Percentiles rank a stretch among this genome's conserved stretches.
phyloP scores from a whole-genome alignment of 129 eudicot species.

The Saposhnikovia divaricata region DNA sequence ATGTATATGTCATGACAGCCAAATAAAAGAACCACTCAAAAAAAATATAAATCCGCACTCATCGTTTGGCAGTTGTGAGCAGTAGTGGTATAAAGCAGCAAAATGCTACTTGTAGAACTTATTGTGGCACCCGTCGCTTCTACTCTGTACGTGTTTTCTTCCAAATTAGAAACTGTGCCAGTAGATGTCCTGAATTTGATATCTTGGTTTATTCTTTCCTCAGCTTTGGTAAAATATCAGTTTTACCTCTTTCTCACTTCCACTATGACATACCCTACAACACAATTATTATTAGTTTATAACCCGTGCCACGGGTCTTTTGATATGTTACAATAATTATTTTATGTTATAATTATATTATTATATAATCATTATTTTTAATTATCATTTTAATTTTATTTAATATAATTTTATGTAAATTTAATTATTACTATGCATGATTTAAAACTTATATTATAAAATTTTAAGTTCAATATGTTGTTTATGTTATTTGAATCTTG shows the following conservation, averaged over 20 bases:
- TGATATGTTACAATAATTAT: no score
- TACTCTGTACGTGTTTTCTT: slow-evolving; percentile 62
- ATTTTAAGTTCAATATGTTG: no score
- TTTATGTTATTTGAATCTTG: no score
- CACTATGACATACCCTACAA: slow-evolving; percentile 31
- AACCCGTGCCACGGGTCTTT: no score
- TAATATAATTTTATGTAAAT: no score
- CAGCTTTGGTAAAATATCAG: slow-evolving; percentile 56
- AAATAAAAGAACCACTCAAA: slow-evolving; percentile 4
- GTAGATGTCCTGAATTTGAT: no score
- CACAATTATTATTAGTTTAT: slow-evolving; percentile 6
- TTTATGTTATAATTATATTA: no score
- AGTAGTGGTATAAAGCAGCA: slow-evolving; percentile 81
- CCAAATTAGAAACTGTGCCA: slow-evolving; percentile 28
- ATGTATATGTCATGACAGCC: background rate
- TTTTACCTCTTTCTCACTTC: slow-evolving; percentile 43
- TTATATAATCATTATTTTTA: no score
- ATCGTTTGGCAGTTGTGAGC: slow-evolving; percentile 91
- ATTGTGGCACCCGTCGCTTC: slow-evolving; percentile 81
- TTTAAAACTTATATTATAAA: no score
- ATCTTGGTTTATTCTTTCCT: slow-evolving; percentile 61
- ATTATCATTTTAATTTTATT: no score
- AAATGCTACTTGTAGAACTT: slow-evolving; percentile 57
- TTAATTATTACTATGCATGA: no score
- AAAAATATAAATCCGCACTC: slow-evolving; percentile 48